Evolutionary conservation across 805 yeast species (phyloP), one percentile per base, ranked within the genome.

Genomic region (Nakazawaea ishiwadae): DNA sequence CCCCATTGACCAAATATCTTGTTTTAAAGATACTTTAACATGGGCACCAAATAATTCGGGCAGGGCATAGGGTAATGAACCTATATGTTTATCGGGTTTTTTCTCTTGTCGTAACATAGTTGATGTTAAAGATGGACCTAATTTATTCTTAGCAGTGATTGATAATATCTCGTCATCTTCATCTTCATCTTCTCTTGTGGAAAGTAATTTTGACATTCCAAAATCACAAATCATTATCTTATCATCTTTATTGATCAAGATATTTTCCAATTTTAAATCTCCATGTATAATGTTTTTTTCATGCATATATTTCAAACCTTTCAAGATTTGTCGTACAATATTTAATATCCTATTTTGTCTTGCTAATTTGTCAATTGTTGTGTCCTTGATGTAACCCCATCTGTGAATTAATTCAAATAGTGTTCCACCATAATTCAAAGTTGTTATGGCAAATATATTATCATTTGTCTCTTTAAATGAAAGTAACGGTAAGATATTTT

Each of bases 1-100:
- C 4, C 97, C 98, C 34, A 85, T 69, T 0, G 96, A 95, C 97
- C 97, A 90, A 4, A 86, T 72, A 61, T 90, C 98, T 1, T 90
- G 81, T 30, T 77, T 64, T 2, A 85, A 81, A 2, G 83, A 82
- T 42, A 76, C 54, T 52, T 60, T 42, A 45, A 81, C 66, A 33
- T 69, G 68, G 1, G 84, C 81, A 31, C 67, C 64, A 31, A 89
- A 62, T 14, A 88, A 67, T 56, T 90, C 96, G 0, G 98, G 98
- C 0, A 96, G 77, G 0, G 96, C 95, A 58, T 88, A 90, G 0
- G 97, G 96, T 24, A 90, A 66, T 1, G 96, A 89, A 0, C 98
- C 98, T 37, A 87, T 84, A 50, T 81, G 83, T 17, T 77, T 64
- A 54, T 79, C 84, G 1, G 86, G 86, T 26, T 72, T 41, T 9